Conservation (phyloP, 768 basidiomycete species). For the Leccinum obscurum region DNA sequence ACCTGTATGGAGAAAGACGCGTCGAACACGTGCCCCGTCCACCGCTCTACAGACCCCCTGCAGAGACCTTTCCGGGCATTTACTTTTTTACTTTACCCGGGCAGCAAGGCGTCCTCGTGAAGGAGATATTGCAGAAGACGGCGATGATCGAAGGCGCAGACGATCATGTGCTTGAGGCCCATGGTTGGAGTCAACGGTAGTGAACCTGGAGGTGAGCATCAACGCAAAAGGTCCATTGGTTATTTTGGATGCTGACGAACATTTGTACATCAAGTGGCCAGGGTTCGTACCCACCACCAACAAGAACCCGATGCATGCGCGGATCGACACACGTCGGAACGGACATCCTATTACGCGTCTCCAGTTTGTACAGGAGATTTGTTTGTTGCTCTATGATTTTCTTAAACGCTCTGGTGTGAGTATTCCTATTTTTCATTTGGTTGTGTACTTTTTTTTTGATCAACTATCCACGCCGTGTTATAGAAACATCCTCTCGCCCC, state of each 20-base stretch:
- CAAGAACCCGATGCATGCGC: not conserved
- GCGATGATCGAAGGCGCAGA: not conserved
- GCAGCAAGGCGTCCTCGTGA: not conserved
- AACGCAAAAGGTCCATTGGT: not conserved
- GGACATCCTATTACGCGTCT: not conserved
- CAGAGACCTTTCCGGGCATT: not conserved
- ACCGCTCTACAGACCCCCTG: not conserved
- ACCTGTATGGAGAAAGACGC: not conserved
- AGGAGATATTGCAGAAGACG: not conserved
- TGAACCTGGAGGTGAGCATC: not conserved
- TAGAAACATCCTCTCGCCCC: not conserved
- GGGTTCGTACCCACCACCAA: not conserved
- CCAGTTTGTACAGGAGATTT: not conserved
- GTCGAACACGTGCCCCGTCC: constrained; percentile 5
- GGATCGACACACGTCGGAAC: not conserved
- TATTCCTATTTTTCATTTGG: not conserved
- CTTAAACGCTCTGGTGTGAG: not conserved
- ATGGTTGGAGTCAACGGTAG: constrained; percentile 1
- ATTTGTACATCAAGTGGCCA: constrained; percentile 4
- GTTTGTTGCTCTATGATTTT: not conserved
- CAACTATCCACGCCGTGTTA: not conserved
- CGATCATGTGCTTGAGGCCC: not conserved
- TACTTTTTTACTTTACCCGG: not conserved
- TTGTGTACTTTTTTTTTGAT: not conserved
- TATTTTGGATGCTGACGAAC: not conserved